A percentile compares a stretch with the other conserved stretches of the same genome.
These are phyloP conservation scores for Periconia sp. DNA, from an alignment of 2,329 filamentous ascomycete genomes.

Conservation along the genomic window DNA sequence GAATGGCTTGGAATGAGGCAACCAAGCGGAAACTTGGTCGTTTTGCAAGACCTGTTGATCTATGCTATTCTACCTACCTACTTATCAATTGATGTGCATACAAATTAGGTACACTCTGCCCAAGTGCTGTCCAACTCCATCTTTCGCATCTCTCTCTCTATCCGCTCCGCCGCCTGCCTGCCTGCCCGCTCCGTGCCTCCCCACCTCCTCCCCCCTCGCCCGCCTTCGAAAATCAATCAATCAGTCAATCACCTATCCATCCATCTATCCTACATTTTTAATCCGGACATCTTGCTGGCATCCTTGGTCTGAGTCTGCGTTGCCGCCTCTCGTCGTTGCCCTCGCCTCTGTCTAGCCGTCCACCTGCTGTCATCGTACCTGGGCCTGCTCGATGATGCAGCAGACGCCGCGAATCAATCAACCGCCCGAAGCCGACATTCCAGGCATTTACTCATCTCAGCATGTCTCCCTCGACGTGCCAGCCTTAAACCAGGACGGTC, in stretches of 20 bases:
- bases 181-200: neutral
- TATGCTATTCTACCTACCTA: too few relatives aligned
- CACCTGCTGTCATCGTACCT: neutral
- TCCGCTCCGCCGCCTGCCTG: neutral
- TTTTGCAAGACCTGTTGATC: too few relatives aligned
- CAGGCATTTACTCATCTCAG: conserved; percentile 49
- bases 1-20: too few relatives aligned
- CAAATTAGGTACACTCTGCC: too few relatives aligned
- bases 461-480: conserved; percentile 52
- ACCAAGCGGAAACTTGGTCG: too few relatives aligned
- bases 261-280: neutral
- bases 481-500: conserved; percentile 37
- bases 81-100: too few relatives aligned
- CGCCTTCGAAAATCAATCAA: neutral
- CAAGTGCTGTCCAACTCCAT: too few relatives aligned
- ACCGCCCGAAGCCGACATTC: conserved; percentile 28
- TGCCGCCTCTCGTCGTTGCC: neutral
- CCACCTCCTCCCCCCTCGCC: neutral
- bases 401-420: conserved; percentile 20
- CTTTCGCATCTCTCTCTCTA: too few relatives aligned
- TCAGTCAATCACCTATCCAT: too few relatives aligned
- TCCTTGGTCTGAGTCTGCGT: neutral
- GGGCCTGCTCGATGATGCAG: conserved; percentile 10
- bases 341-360: neutral
- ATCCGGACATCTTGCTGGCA: neutral